A percentile compares a stretch with the other conserved stretches of the same genome.
These are phyloP conservation scores for Coelastrella sp. DNA, from an alignment of 139 green algal genomes.

Conservation along the genomic window DNA sequence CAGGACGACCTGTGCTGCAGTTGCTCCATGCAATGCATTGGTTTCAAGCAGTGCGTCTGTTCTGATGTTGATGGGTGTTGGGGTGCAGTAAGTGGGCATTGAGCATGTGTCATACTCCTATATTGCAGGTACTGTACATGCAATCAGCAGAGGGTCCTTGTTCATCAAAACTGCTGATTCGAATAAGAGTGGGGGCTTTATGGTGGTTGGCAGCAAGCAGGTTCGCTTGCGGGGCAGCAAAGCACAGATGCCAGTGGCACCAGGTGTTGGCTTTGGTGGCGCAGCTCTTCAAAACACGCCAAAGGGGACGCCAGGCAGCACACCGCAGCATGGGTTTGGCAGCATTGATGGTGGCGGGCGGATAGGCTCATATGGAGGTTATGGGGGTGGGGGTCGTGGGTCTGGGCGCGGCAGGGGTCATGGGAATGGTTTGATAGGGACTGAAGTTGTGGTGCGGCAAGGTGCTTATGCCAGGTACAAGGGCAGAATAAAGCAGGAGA, in stretches of 20 bases:
- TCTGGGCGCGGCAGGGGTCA: conserved; percentile 34
- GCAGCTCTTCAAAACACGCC: not conserved
- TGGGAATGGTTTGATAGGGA: conserved; percentile 5
- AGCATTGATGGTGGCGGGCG: not conserved
- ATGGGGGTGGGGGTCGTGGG: conserved; percentile 36
- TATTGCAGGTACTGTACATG: conserved; percentile 78
- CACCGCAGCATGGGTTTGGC: not conserved
- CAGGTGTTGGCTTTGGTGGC: not conserved
- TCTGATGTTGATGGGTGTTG: not conserved
- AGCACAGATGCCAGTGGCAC: not conserved
- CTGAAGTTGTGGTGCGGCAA: conserved; percentile 27
- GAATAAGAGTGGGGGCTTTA: conserved; percentile 69
- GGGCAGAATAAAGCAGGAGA: conserved; percentile 86
- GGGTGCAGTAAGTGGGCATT: too few species aligned
- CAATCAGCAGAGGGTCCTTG: conserved; percentile 79
- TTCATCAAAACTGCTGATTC: conserved; percentile 83
- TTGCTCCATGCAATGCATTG: too few species aligned
- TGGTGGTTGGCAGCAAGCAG: conserved; percentile 67
- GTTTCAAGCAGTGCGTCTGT: not conserved
- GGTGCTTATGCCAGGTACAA: conserved; percentile 84
- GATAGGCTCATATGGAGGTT: conserved; percentile 6
- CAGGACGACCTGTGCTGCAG: too few species aligned
- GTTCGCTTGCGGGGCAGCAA: conserved; percentile 53
- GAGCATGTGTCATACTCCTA: too few species aligned
- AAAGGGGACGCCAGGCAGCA: not conserved